Conservation (phyloP, 371 early-diverging fungal genomes). For the Mortierella sp. region DNA sequence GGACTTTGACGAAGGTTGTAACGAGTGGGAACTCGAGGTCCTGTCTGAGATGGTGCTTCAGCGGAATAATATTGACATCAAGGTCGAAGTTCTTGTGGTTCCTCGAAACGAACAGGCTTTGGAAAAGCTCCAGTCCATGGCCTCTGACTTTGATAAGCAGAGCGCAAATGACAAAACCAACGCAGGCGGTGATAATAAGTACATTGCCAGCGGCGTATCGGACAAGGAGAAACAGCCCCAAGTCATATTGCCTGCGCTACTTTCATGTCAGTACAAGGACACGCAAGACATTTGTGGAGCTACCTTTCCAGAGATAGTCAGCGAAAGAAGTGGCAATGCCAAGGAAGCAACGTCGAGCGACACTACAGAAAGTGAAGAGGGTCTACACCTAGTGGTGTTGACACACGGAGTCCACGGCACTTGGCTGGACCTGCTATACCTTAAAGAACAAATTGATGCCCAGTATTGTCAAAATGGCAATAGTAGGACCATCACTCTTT, state of each 20-base stretch:
- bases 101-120: constrained; percentile 4
- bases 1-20: constrained; percentile 13
- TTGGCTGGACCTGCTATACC: constrained; percentile 54
- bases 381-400: constrained; percentile 49
- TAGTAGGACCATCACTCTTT: constrained; percentile 39
- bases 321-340: no score
- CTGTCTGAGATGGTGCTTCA: constrained; percentile 46
- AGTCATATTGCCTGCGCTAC: constrained; percentile 12
- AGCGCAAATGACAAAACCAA: not conserved
- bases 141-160: not conserved
- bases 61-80: constrained; percentile 39
- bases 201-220: not conserved
- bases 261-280: constrained; percentile 46
- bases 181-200: not conserved
- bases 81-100: constrained; percentile 30
- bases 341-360: constrained; percentile 8
- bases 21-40: constrained; percentile 52
- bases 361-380: not conserved
- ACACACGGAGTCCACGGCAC: constrained; percentile 56
- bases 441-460: constrained; percentile 56
- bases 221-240: constrained; percentile 22
- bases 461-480: constrained; percentile 10
- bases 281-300: constrained; percentile 43
- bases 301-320: constrained; percentile 7
- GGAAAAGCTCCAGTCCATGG: not conserved